Conservation (phyloP, 352 stramenopile genomes). For the Pythium phragmiticola region DNA sequence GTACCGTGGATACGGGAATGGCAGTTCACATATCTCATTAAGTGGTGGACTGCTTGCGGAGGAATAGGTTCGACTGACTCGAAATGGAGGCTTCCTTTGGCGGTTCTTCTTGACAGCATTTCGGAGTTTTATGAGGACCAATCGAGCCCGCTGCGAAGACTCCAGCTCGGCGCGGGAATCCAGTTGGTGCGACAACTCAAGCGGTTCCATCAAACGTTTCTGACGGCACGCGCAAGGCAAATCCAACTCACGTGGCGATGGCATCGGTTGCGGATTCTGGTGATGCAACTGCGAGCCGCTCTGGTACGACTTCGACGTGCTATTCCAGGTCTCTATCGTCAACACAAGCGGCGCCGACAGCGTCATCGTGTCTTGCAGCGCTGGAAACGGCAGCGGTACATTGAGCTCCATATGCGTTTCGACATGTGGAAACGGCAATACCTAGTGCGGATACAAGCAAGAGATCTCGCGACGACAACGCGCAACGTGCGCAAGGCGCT, state of each 20-base stretch:
- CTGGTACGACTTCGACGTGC: constrained; percentile 11
- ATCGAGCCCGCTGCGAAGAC: background rate
- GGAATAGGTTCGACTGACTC: constrained; percentile 1
- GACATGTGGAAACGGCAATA: constrained; percentile 23
- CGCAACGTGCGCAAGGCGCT: constrained; percentile 22
- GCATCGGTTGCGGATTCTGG: constrained; percentile 7
- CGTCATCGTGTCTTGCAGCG: constrained; percentile 21
- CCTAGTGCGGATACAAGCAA: constrained; percentile 16
- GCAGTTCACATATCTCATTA: constrained; percentile 14
- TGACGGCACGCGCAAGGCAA: background rate
- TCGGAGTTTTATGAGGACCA: constrained; percentile 15
- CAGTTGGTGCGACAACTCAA: constrained; percentile 5
- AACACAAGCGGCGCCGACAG: constrained; percentile 14
- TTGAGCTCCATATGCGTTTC: constrained; percentile 18
- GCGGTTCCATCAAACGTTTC: constrained; percentile 3
- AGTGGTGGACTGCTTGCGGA: constrained; percentile 11
- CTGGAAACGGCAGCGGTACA: constrained; percentile 18
- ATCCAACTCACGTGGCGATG: constrained; percentile 24
- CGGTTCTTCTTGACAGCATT: background rate
- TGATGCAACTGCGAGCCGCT: constrained; percentile 14
- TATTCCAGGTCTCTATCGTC: constrained; percentile 12
- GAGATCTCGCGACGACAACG: constrained; percentile 19
- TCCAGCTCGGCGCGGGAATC: constrained; percentile 12
- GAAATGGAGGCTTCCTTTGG: constrained; percentile 1
- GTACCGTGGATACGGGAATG: constrained; percentile 6